These are phyloP conservation scores for Aspergillus conjunctus DNA, from an alignment of 495 filamentous ascomycete species.

Conservation along the genomic window DNA sequence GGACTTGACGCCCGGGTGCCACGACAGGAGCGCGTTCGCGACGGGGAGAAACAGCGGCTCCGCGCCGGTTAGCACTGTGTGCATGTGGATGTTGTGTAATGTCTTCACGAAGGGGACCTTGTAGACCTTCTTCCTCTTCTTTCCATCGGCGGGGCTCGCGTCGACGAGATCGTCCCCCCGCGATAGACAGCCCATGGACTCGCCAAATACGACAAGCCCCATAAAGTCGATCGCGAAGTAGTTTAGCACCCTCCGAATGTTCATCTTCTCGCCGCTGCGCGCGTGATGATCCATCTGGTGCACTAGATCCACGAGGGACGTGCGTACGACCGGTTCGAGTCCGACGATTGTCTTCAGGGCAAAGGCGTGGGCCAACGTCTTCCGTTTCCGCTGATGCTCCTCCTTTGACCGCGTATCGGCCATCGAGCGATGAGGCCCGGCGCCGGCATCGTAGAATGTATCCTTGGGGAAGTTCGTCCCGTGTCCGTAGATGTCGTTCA, in stretches of 20 bases:
- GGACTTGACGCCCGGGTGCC: not conserved
- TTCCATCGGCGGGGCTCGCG: not conserved
- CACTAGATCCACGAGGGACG: conserved; percentile 40
- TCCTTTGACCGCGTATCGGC: conserved; percentile 39
- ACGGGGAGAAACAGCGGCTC: not conserved
- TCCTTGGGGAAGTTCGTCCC: conserved; percentile 48
- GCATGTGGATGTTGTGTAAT: not conserved
- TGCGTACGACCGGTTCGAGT: conserved; percentile 31
- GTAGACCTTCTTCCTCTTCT: not conserved
- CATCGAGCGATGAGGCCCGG: conserved; percentile 41
- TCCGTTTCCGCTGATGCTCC: conserved; percentile 43
- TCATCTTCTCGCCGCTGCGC: not conserved
- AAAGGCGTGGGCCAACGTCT: conserved; percentile 46
- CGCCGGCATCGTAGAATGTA: conserved; percentile 36
- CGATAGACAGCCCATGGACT: not conserved
- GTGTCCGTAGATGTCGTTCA: conserved; percentile 56
- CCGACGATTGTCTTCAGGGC: conserved; percentile 42
- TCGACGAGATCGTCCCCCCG: not conserved
- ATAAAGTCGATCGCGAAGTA: conserved; percentile 7
- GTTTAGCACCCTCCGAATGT: conserved; percentile 4
- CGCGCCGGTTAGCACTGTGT: not conserved
- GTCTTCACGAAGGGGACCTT: conserved; percentile 2
- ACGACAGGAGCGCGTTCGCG: not conserved
- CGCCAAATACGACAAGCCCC: not conserved
- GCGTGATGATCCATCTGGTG: conserved; percentile 12